Percentiles rank a stretch among this genome's conserved stretches.
Evolutionary conservation across 2,329 filamentous ascomycete genomes (phyloP).

Genomic region (Fusarium sp.): DNA sequence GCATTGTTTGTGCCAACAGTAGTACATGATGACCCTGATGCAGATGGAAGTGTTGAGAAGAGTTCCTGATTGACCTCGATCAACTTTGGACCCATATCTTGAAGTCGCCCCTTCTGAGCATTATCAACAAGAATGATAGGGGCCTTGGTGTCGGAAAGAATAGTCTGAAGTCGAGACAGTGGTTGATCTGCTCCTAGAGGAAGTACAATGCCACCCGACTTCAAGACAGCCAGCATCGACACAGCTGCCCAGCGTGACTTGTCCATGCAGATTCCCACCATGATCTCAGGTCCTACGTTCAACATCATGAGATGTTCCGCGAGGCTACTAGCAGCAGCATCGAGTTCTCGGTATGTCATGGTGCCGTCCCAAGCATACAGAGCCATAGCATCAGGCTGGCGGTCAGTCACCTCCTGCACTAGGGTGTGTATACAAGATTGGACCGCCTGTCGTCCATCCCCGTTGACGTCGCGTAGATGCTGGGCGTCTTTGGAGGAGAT

Average conservation of each 20-base stretch:
- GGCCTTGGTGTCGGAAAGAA: not conserved
- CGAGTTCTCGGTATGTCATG: not conserved
- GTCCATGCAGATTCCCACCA: conserved; percentile 15
- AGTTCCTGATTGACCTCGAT: not conserved
- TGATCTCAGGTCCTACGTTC: not conserved
- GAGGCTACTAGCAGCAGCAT: not conserved
- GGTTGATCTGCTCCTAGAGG: not conserved
- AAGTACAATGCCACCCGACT: conserved; percentile 4
- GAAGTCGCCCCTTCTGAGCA: not conserved
- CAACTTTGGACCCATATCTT: not conserved
- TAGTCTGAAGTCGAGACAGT: not conserved
- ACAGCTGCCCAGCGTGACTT: conserved; percentile 2
- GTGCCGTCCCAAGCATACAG: conserved; percentile 1
- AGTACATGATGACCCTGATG: not conserved
- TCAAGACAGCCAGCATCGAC: conserved; percentile 4
- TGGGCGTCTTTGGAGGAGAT: not conserved
- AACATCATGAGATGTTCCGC: not conserved
- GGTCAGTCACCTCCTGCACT: not conserved
- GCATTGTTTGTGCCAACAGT: not conserved
- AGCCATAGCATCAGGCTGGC: not conserved
- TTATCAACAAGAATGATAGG: not conserved
- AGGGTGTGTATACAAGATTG: not conserved
- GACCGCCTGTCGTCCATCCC: not conserved
- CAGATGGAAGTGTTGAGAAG: not conserved
- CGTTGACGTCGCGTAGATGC: not conserved